Percentiles rank a stretch among this genome's conserved stretches.
Conservation (phyloP, 257 asterid genomes). For the Agastache rugosa region DNA sequence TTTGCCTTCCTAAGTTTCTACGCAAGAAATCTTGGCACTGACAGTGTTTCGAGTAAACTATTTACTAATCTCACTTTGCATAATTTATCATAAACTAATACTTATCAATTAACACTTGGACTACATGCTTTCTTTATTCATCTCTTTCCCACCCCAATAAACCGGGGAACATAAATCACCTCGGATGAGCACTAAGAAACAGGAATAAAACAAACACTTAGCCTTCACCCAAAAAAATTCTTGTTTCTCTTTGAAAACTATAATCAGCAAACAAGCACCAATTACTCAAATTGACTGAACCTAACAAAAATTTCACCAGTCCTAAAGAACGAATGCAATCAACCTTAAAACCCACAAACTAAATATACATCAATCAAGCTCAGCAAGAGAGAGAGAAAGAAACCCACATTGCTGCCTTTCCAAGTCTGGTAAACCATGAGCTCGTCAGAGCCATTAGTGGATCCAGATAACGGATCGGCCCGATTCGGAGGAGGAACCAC, state of each 20-base stretch:
- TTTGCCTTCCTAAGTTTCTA: not conserved
- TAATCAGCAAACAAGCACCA: slow-evolving; percentile 21
- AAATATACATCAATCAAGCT: slow-evolving; percentile 10
- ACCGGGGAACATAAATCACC: not conserved
- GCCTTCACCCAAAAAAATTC: slow-evolving; percentile 2
- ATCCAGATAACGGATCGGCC: slow-evolving; percentile 79
- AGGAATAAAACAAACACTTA: not conserved
- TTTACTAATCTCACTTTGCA: not conserved
- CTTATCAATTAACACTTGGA: not conserved
- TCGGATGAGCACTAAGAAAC: not conserved
- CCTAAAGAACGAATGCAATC: not conserved
- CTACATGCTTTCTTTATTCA: not conserved
- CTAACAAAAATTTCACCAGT: not conserved
- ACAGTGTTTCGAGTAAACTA: not conserved
- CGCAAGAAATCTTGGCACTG: not conserved
- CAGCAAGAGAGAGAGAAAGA: not conserved
- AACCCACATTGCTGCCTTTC: slow-evolving; percentile 97
- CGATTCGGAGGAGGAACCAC: slow-evolving; percentile 88
- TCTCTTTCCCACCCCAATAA: slow-evolving; percentile 17
- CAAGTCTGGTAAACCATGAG: slow-evolving; percentile 82
- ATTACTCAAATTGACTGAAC: slow-evolving; percentile 3
- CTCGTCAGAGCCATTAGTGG: slow-evolving; percentile 64
- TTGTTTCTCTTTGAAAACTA: not conserved
- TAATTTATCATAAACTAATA: not conserved
- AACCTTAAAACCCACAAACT: not conserved